Percentiles rank a stretch among this genome's conserved stretches.
These are phyloP conservation scores for Dictyophora rubrovolvata DNA, from an alignment of 768 basidiomycete species.

Conservation along the genomic window DNA sequence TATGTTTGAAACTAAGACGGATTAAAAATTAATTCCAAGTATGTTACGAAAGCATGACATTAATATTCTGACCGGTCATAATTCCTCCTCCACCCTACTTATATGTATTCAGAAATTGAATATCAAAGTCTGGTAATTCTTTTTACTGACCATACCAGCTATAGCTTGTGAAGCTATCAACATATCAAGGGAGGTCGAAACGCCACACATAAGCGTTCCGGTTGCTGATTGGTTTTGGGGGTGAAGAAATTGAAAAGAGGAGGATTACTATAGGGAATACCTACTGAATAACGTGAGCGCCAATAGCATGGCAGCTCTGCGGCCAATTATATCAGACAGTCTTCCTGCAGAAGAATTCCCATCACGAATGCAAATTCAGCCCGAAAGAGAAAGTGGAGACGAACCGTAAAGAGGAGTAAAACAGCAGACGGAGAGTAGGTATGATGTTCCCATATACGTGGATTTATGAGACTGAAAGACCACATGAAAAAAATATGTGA, in stretches of 20 bases:
- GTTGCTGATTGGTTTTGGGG: slow-evolving; percentile 18
- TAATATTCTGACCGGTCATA: slow-evolving; percentile 56
- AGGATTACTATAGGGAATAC: slow-evolving; percentile 14
- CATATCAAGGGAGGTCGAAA: slow-evolving; percentile 77
- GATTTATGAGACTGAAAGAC: slow-evolving; percentile 29
- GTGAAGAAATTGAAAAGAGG: slow-evolving; percentile 12
- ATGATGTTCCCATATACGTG: slow-evolving; percentile 83
- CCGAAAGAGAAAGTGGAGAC: neutral
- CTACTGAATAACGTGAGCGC: slow-evolving; percentile 77
- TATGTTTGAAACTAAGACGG: slow-evolving; percentile 62
- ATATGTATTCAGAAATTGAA: neutral
- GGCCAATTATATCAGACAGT: slow-evolving; percentile 73
- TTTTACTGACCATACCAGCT: slow-evolving; percentile 85
- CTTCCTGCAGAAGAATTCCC: slow-evolving; percentile 38
- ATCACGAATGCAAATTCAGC: neutral
- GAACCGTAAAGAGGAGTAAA: slow-evolving; percentile 83
- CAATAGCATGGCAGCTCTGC: slow-evolving; percentile 80
- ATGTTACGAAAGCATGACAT: slow-evolving; percentile 13
- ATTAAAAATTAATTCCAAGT: neutral
- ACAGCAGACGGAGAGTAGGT: slow-evolving; percentile 80
- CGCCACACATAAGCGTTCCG: slow-evolving; percentile 78
- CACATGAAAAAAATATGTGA: neutral
- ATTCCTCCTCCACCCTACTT: slow-evolving; percentile 36
- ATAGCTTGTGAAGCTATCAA: slow-evolving; percentile 75
- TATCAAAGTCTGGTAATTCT: neutral